These are phyloP conservation scores for Lolium rigidum DNA, from an alignment of 176 grass and related monocot genomes.

Conservation along the genomic window DNA sequence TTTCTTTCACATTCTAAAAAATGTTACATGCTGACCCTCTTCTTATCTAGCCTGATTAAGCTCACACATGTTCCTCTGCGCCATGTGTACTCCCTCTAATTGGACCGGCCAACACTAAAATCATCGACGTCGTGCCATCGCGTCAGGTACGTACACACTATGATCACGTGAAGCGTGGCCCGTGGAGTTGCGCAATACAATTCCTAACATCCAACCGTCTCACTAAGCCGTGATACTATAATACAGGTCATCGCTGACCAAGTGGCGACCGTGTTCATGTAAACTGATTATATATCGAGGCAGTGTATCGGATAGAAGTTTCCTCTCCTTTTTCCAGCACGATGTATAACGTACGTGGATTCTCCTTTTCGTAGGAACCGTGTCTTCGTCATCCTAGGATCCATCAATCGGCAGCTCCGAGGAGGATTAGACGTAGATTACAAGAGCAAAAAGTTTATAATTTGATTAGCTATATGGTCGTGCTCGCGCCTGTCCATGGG, in stretches of 20 bases:
- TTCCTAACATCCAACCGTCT: background rate
- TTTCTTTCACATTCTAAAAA: too few relatives aligned
- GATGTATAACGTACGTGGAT: background rate
- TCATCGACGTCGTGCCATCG: background rate
- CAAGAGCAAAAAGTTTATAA: slow-evolving; percentile 13
- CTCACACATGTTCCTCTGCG: background rate
- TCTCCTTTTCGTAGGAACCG: slow-evolving; percentile 31
- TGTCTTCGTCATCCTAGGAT: slow-evolving; percentile 39
- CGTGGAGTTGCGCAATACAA: slow-evolving; percentile 11
- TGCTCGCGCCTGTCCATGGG: slow-evolving; percentile 8
- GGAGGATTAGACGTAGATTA: slow-evolving; percentile 48
- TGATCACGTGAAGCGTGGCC: background rate
- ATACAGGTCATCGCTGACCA: background rate
- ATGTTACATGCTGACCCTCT: too few relatives aligned
- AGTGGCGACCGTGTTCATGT: slow-evolving; percentile 10
- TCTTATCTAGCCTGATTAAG: background rate
- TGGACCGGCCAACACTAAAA: slow-evolving; percentile 41
- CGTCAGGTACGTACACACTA: slow-evolving; percentile 1
- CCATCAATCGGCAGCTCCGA: slow-evolving; percentile 44
- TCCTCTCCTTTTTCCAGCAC: slow-evolving; percentile 12
- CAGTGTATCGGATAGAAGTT: slow-evolving; percentile 34
- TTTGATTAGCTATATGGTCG: background rate
- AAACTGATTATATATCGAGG: background rate
- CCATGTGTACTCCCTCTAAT: slow-evolving; percentile 33
- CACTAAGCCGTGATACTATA: background rate